Percentiles rank a stretch among this genome's conserved stretches.
These are phyloP conservation scores for Arabidopsis lyrata DNA, from an alignment of 441 rosid species.

Conservation along the genomic window DNA sequence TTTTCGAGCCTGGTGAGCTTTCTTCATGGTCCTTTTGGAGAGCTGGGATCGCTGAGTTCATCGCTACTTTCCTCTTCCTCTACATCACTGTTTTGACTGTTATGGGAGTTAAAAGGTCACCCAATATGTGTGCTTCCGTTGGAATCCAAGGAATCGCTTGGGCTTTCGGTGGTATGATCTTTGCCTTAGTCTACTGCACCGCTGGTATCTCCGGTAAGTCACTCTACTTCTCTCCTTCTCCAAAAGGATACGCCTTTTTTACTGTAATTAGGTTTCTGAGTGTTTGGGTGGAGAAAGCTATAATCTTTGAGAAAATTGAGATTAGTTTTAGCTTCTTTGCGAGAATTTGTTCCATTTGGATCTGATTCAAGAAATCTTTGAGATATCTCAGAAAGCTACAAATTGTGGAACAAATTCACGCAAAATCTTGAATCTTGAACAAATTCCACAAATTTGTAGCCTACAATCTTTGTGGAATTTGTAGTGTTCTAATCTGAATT, in stretches of 20 bases:
- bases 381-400: neutral
- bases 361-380: neutral
- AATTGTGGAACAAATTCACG: too few relatives aligned
- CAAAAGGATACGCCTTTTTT: neutral
- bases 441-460: too few relatives aligned
- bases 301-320: neutral
- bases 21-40: conserved; percentile 87
- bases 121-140: conserved; percentile 66
- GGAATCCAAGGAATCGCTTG: conserved; percentile 95
- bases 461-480: neutral
- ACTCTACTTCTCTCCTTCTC: conserved; percentile 9
- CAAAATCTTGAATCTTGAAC: too few relatives aligned
- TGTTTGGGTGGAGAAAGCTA: neutral
- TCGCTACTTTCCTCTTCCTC: conserved; percentile 84
- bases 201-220: conserved; percentile 86
- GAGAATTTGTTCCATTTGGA: neutral
- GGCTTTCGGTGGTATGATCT: conserved; percentile 99
- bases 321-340: neutral
- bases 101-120: conserved; percentile 72
- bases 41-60: conserved; percentile 88
- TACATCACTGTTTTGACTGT: conserved; percentile 81
- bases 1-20: conserved; percentile 71
- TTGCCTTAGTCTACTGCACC: conserved; percentile 88
- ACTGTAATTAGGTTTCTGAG: neutral
- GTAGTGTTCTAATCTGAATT: neutral